A percentile compares a stretch with the other conserved stretches of the same genome.
Evolutionary conservation across 169 alveolate genomes (phyloP).

Genomic region (Plasmodium sp.): DNA sequence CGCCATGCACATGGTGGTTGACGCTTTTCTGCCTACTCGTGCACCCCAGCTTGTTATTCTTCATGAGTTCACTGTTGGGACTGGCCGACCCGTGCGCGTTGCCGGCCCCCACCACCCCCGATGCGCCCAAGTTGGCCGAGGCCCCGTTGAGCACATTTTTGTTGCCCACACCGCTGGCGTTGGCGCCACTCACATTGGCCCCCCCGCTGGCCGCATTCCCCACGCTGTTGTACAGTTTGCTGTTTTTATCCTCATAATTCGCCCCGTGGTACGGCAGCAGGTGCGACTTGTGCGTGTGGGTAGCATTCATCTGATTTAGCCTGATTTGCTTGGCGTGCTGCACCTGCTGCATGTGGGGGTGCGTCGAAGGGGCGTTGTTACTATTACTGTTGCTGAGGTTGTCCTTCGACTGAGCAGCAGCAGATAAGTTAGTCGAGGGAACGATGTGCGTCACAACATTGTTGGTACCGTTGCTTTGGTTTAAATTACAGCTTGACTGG

Average conservation of each 20-base stretch:
- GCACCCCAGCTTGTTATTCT: conserved; percentile 32
- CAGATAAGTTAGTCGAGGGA: conserved; percentile 8
- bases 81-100: not conserved
- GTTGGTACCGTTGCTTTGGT: conserved; percentile 20
- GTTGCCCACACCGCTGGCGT: not conserved
- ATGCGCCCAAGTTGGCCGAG: not conserved
- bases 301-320: conserved; percentile 18
- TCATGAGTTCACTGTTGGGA: conserved; percentile 13
- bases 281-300: conserved; percentile 21
- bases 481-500: conserved; percentile 46
- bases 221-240: conserved; percentile 11
- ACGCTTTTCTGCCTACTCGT: conserved; percentile 26
- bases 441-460: conserved; percentile 13
- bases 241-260: conserved; percentile 49
- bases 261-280: not conserved
- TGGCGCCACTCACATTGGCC: not conserved
- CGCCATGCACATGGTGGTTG: conserved; percentile 7
- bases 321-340: conserved; percentile 43
- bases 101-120: not conserved
- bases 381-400: not conserved
- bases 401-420: conserved; percentile 27
- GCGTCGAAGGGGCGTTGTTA: not conserved
- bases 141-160: conserved; percentile 12
- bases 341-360: conserved; percentile 3
- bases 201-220: not conserved